Conservation (phyloP, 2,329 filamentous ascomycete genomes). For the Microascus cirrosus region DNA sequence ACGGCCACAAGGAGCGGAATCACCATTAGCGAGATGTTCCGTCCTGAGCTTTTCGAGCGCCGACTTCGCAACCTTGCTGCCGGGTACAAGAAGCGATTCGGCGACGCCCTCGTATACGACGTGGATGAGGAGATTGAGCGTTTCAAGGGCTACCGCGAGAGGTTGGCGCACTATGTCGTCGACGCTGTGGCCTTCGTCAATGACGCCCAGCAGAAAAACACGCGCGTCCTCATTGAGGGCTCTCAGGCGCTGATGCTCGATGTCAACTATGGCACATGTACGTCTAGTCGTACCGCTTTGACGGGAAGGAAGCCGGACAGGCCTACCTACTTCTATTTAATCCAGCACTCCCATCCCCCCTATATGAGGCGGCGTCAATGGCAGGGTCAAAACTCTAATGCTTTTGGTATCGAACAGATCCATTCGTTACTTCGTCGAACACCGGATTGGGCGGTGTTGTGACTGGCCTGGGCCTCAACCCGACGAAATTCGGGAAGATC, state of each 20-base stretch:
- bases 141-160: slow-evolving; percentile 47
- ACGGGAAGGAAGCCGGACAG: neutral
- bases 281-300: neutral
- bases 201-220: slow-evolving; percentile 45
- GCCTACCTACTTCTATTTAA: neutral
- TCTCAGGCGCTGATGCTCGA: slow-evolving; percentile 53
- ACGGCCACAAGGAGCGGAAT: slow-evolving; percentile 48
- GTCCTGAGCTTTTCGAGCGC: slow-evolving; percentile 52
- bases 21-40: slow-evolving; percentile 55
- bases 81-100: slow-evolving; percentile 59
- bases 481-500: slow-evolving; percentile 42
- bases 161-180: slow-evolving; percentile 49
- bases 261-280: slow-evolving; percentile 35
- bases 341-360: neutral
- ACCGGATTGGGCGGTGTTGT: slow-evolving; percentile 14
- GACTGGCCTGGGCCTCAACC: slow-evolving; percentile 23
- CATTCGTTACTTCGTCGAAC: slow-evolving; percentile 16
- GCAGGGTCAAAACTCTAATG: neutral
- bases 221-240: slow-evolving; percentile 57
- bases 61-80: slow-evolving; percentile 51
- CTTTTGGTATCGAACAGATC: slow-evolving; percentile 8
- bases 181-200: slow-evolving; percentile 57
- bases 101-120: slow-evolving; percentile 53
- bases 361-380: neutral
- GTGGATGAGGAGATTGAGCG: slow-evolving; percentile 56